phyloP scores from a whole-genome alignment of 2,329 filamentous ascomycete species.

The Beauveria varroae region DNA sequence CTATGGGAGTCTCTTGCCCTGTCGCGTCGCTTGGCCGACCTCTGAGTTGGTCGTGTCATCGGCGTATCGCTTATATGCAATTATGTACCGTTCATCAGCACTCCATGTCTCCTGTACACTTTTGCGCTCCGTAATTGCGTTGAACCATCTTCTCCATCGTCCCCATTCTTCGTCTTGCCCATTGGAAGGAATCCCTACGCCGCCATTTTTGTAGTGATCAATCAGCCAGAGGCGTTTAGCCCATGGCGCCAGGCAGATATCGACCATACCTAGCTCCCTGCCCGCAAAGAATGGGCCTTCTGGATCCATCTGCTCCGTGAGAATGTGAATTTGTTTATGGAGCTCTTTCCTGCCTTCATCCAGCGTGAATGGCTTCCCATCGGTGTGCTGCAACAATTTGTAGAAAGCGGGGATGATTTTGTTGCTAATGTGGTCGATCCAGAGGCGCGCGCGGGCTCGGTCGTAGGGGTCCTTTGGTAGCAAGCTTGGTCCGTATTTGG shows the following conservation, averaged over 20 bases:
- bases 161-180: slow-evolving; percentile 52
- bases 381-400: slow-evolving; percentile 49
- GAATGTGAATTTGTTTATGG: slow-evolving; percentile 48
- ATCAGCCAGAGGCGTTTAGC: slow-evolving; percentile 64
- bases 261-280: slow-evolving; percentile 54
- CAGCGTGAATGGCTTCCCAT: slow-evolving; percentile 39
- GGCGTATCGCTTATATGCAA: slow-evolving; percentile 61
- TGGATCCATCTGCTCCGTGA: slow-evolving; percentile 54
- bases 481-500: slow-evolving; percentile 36
- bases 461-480: slow-evolving; percentile 56
- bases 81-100: slow-evolving; percentile 57
- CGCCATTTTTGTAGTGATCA: slow-evolving; percentile 62
- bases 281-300: slow-evolving; percentile 59
- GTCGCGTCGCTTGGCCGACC: slow-evolving; percentile 54
- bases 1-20: slow-evolving; percentile 54
- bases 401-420: slow-evolving; percentile 65
- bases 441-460: slow-evolving; percentile 58
- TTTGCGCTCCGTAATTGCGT: slow-evolving; percentile 48
- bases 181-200: slow-evolving; percentile 37
- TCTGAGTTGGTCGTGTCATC: slow-evolving; percentile 57
- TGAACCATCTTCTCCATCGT: slow-evolving; percentile 58
- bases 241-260: slow-evolving; percentile 68
- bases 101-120: slow-evolving; percentile 64
- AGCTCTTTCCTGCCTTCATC: slow-evolving; percentile 52
- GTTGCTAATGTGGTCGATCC: slow-evolving; percentile 64